Percentiles rank a stretch among this genome's conserved stretches.
Evolutionary conservation across 73 alveolate species (phyloP).

Genomic region (Blepharisma japonicum): DNA sequence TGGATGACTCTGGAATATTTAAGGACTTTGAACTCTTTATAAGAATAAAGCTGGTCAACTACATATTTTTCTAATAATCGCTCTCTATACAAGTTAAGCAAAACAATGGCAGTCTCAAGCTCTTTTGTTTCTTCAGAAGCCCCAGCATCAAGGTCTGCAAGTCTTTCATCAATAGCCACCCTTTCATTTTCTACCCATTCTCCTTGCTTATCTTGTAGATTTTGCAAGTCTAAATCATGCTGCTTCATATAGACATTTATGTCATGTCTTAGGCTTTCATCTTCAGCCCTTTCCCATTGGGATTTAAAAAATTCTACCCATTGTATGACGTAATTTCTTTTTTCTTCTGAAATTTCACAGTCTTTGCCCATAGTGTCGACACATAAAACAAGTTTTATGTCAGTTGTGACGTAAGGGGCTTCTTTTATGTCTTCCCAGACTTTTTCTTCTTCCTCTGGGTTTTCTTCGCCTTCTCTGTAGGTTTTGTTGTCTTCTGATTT

Average conservation of each 20-base stretch:
- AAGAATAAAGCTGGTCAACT: slow-evolving; percentile 30
- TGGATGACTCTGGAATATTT: slow-evolving; percentile 82
- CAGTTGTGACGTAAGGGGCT: slow-evolving; percentile 57
- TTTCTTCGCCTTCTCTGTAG: slow-evolving; percentile 55
- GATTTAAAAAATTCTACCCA: slow-evolving; percentile 68
- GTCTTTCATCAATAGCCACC: slow-evolving; percentile 43
- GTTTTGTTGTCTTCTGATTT: slow-evolving; percentile 52
- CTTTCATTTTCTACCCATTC: slow-evolving; percentile 68
- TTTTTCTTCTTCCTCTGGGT: slow-evolving; percentile 78
- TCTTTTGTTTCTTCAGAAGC: slow-evolving; percentile 31
- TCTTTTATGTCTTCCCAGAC: slow-evolving; percentile 69
- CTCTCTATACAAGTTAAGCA: slow-evolving; percentile 34
- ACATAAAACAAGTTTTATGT: slow-evolving; percentile 72
- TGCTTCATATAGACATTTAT: slow-evolving; percentile 61
- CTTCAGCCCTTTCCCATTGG: slow-evolving; percentile 76
- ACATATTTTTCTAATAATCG: slow-evolving; percentile 6
- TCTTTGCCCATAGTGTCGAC: slow-evolving; percentile 94
- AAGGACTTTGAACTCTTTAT: slow-evolving; percentile 65
- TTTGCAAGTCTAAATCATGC: slow-evolving; percentile 65
- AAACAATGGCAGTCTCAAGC: slow-evolving; percentile 39
- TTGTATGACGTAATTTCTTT: slow-evolving; percentile 66
- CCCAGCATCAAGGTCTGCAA: slow-evolving; percentile 34
- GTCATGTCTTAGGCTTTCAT: slow-evolving; percentile 65
- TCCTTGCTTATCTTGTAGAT: slow-evolving; percentile 64
- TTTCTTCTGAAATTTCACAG: slow-evolving; percentile 61